Base-by-base conservation (phyloP, 164 flowering plant genomes). In the Annona squamosa region DNA sequence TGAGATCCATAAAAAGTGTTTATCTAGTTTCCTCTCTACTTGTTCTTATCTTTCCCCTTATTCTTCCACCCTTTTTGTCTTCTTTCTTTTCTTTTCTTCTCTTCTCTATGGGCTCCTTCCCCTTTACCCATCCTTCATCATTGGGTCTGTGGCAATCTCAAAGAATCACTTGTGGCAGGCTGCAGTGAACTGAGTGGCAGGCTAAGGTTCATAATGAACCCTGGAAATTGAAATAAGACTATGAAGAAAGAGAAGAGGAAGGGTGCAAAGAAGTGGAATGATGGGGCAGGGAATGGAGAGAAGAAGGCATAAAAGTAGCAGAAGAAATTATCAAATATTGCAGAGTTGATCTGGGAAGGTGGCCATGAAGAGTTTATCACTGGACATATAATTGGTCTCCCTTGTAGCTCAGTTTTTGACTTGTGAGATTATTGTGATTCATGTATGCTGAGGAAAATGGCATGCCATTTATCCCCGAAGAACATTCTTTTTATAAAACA, bases 151-250 rank as follows among this genome's bases (percentile, higher is more conserved):
- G 46, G 41, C 17, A n/a, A 71, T 89, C 12, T 73, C 87, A 0
- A 83, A 81, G 84, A 87, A 87, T 79, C 89, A 87, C 74, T 82
- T 88, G 0, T 89, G 91, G 97, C 82, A 81, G 46, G 88, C 97
- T 0, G 99, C 97, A 0, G 79, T 81, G 2, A 79, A 74, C 46
- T 85, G 94, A 79, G 99, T 97, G 17, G 85, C 86, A 16, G 95
- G 66, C 83, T 63, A 94, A 92, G 78, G 88, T 94, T 45, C 97
- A 92, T 62, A 97, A 92, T 77, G 85, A 92, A 74, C 89, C 92
- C 0, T 87, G 81, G 81, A 65, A 85, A 71, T 43, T 94, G 77
- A 26, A 89, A 84, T 78, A 78, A 84, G 78, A 92, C 93, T 76
- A 68, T 94, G 13, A 80, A 84, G 75, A 94, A 87, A 85, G 95